A percentile compares a stretch with the other conserved stretches of the same genome.
phyloP scores from a whole-genome alignment of 2,329 filamentous ascomycete genomes.

The Stenocarpella maydis region DNA sequence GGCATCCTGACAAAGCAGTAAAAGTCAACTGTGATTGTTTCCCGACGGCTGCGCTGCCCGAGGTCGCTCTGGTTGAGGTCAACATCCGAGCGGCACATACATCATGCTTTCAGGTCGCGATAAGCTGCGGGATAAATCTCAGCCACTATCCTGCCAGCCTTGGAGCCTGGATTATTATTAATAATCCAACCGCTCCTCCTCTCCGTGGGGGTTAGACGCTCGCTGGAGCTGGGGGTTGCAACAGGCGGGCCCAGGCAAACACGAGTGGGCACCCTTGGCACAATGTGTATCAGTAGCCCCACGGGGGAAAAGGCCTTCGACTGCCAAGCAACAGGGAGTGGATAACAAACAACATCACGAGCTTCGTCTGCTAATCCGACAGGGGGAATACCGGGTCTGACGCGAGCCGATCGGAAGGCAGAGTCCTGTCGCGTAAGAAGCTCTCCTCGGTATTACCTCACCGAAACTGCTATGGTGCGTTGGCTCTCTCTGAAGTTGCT shows the following conservation, averaged over 20 bases:
- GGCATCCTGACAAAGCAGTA: slow-evolving; percentile 12
- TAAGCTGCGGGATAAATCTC: neutral
- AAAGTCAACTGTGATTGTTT: neutral
- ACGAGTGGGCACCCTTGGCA: slow-evolving; percentile 5
- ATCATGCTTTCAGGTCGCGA: neutral
- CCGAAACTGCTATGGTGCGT: neutral
- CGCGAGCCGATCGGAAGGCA: neutral
- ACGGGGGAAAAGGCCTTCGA: slow-evolving; percentile 16
- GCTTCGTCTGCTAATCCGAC: neutral
- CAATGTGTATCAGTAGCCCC: neutral
- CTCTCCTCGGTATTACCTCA: slow-evolving; percentile 10
- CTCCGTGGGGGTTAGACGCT: neutral
- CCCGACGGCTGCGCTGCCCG: slow-evolving; percentile 15
- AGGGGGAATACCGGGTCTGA: neutral
- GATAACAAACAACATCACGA: neutral
- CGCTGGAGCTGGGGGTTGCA: neutral
- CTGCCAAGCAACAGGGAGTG: neutral
- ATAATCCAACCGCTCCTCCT: neutral
- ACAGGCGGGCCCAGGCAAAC: slow-evolving; percentile 1
- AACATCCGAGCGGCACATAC: neutral
- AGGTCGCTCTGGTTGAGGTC: neutral
- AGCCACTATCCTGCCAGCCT: too few relatives aligned
- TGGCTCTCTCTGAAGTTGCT: neutral
- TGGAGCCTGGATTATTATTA: neutral
- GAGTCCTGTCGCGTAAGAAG: neutral